Evolutionary conservation across 441 rosid species (phyloP).

Genomic region (Kokia cookei): DNA sequence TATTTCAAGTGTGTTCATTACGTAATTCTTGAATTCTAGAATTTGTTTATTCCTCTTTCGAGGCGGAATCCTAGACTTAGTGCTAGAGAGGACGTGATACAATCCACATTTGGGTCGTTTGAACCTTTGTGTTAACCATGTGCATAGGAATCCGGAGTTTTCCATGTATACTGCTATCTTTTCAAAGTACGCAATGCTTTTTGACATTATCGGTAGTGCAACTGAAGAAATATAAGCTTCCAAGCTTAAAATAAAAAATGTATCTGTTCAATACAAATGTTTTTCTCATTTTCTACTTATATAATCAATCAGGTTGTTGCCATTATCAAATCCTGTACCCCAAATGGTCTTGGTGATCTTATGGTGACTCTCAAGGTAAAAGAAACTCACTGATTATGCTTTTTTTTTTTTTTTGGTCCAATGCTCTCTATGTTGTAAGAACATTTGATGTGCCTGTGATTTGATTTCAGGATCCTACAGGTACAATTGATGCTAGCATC

Average conservation of each 20-base stretch:
- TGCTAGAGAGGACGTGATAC: neutral
- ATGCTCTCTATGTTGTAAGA: neutral
- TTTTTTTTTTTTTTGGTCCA: neutral
- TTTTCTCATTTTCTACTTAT: neutral
- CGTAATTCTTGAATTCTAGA: neutral
- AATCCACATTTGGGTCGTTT: neutral
- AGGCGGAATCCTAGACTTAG: no score
- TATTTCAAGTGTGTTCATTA: neutral
- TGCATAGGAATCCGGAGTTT: neutral
- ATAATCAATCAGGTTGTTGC: slow-evolving; percentile 50
- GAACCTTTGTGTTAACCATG: neutral
- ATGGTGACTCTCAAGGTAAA: slow-evolving; percentile 85
- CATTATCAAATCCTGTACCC: slow-evolving; percentile 55
- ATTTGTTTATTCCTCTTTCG: no score
- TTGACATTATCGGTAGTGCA: no score
- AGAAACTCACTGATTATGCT: neutral
- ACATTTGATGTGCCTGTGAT: neutral
- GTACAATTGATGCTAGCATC: slow-evolving; percentile 63
- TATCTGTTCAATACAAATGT: neutral
- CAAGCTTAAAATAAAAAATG: neutral
- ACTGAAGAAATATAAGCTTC: neutral
- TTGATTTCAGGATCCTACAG: slow-evolving; percentile 71
- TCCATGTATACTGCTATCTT: neutral
- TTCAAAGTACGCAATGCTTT: no score
- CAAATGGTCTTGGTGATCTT: slow-evolving; percentile 79